Conservation (phyloP, 1,284 basidiomycete species). For the Rhizoctonia solani region DNA sequence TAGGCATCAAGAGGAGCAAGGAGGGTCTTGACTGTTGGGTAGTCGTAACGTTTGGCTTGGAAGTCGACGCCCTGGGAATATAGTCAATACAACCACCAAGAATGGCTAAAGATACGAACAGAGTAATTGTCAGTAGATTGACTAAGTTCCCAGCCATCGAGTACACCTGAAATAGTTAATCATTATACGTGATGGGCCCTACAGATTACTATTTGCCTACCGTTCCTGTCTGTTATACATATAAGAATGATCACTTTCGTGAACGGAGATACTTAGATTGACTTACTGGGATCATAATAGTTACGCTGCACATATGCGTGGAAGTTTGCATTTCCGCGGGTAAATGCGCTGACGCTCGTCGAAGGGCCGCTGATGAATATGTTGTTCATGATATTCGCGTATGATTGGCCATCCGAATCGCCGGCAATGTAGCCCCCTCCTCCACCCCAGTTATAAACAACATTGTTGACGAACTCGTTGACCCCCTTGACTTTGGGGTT, state of each 20-base stretch:
- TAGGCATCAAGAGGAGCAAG: constrained; percentile 46
- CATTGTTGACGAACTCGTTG: constrained; percentile 50
- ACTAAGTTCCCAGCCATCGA: constrained; percentile 46
- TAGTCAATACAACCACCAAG: not conserved
- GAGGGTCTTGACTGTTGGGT: constrained; percentile 46
- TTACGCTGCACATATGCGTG: constrained; percentile 43
- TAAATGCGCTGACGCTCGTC: constrained; percentile 41
- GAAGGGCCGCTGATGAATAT: constrained; percentile 47
- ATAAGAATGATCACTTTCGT: not conserved
- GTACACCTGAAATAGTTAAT: constrained; percentile 40
- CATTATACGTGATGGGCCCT: too few relatives aligned
- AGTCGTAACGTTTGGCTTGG: constrained; percentile 44
- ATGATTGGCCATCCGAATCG: constrained; percentile 46
- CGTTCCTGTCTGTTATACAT: not conserved
- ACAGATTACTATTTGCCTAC: too few relatives aligned
- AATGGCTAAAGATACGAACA: not conserved
- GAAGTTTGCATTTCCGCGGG: constrained; percentile 50
- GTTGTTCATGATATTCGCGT: constrained; percentile 49
- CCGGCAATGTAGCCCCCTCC: constrained; percentile 50
- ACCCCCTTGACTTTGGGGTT: constrained; percentile 51
- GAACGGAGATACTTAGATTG: not conserved
- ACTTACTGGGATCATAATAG: constrained; percentile 46
- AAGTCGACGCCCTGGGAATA: constrained; percentile 43
- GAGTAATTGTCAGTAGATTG: constrained; percentile 46
- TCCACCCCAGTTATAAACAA: constrained; percentile 49